phyloP scores from a whole-genome alignment of 2,329 filamentous ascomycete species.

The Malbranchea cinnamomea region DNA sequence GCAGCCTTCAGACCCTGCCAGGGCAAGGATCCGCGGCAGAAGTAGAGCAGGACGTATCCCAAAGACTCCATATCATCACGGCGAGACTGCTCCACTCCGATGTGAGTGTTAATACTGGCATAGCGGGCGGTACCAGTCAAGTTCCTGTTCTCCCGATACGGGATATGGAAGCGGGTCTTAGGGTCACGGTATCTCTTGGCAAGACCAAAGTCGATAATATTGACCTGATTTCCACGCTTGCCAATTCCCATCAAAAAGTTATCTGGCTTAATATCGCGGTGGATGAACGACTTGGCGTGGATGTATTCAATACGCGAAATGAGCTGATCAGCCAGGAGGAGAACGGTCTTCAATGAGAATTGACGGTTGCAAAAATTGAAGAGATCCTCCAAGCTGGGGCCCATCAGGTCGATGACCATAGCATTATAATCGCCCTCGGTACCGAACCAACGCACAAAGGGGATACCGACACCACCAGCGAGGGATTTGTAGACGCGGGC shows the following conservation, averaged over 20 bases:
- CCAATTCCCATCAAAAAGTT: conserved; percentile 99
- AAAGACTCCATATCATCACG: conserved; percentile 99
- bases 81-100: conserved; percentile 96
- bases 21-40: conserved; percentile 94
- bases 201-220: conserved; percentile 96
- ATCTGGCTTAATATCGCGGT: conserved; percentile 99
- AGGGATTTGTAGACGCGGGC: conserved; percentile 78
- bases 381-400: conserved; percentile 87
- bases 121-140: conserved; percentile 96
- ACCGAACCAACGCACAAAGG: conserved; percentile 98
- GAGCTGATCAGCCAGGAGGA: conserved; percentile 91
- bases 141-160: conserved; percentile 99
- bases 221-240: conserved; percentile 98
- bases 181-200: conserved; percentile 99
- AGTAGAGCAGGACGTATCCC: conserved; percentile 99
- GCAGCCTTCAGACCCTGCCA: conserved; percentile 98
- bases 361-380: conserved; percentile 99
- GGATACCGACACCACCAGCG: conserved; percentile 91
- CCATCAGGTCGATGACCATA: conserved; percentile 95
- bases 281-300: conserved; percentile 98
- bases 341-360: conserved; percentile 95
- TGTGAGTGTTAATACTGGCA: conserved; percentile 95
- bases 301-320: conserved; percentile 99
- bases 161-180: conserved; percentile 99
- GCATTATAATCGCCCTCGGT: conserved; percentile 99